Percentiles rank a stretch among this genome's conserved stretches.
phyloP scores from a whole-genome alignment of 2,329 filamentous ascomycete species.

The Cercospora sojina region DNA sequence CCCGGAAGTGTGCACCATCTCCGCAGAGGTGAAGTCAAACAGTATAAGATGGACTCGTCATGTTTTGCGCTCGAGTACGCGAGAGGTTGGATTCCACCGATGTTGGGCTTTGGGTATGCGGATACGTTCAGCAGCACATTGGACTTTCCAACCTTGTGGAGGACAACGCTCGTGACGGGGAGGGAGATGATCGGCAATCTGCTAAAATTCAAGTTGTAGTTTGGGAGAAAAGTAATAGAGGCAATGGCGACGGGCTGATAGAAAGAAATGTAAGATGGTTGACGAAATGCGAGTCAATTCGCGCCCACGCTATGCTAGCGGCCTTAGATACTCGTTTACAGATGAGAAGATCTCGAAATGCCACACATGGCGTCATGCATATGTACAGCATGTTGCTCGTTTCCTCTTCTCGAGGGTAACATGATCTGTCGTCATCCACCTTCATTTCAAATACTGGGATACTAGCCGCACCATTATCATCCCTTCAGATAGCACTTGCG shows the following conservation, averaged over 20 bases:
- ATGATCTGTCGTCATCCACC: neutral
- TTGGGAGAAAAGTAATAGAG: neutral
- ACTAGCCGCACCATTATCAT: neutral
- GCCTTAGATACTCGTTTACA: neutral
- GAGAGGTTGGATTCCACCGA: conserved; percentile 85
- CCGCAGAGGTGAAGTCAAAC: conserved; percentile 68
- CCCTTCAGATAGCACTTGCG: no score
- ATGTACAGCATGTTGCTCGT: neutral
- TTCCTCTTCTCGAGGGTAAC: neutral
- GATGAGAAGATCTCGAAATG: neutral
- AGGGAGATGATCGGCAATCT: conserved; percentile 75
- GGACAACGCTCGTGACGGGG: conserved; percentile 71
- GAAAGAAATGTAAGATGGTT: neutral
- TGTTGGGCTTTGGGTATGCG: conserved; percentile 86
- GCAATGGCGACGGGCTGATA: neutral
- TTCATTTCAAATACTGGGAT: neutral
- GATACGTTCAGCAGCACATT: conserved; percentile 78
- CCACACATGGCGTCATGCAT: neutral
- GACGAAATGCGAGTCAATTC: neutral
- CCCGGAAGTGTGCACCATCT: conserved; percentile 71
- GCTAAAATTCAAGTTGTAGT: conserved; percentile 66
- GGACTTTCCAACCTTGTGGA: conserved; percentile 81
- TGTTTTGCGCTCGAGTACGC: conserved; percentile 85
- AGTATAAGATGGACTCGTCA: conserved; percentile 74
- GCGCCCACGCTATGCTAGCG: neutral